Evolutionary conservation across 345 rosid species (phyloP).

Genomic region (Acer yangbiense): DNA sequence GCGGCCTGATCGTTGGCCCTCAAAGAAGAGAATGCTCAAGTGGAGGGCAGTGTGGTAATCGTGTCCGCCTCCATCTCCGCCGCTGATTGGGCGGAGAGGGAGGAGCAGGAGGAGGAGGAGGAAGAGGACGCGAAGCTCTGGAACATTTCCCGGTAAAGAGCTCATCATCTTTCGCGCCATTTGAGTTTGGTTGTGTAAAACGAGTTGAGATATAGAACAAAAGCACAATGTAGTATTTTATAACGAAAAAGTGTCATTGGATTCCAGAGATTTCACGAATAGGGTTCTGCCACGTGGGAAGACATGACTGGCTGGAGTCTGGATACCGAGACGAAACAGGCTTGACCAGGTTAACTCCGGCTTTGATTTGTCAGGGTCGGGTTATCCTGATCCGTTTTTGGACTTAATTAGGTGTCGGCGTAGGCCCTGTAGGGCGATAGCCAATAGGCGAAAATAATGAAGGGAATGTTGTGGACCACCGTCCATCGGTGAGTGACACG

Average conservation of each 20-base stretch:
- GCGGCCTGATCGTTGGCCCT: constrained; percentile 91
- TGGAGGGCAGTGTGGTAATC: constrained; percentile 82
- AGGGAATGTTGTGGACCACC: constrained; percentile 27
- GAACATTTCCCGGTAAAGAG: constrained; percentile 8
- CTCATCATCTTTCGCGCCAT: constrained; percentile 77
- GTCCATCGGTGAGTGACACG: constrained; percentile 34
- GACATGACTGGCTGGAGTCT: constrained; percentile 25
- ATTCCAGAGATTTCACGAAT: constrained; percentile 59
- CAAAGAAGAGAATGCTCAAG: constrained; percentile 88
- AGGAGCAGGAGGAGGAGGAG: constrained; percentile 37
- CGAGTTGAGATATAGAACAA: constrained; percentile 3
- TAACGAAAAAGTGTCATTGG: constrained; percentile 58
- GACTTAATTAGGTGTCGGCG: constrained; percentile 15
- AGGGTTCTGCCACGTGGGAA: constrained; percentile 48
- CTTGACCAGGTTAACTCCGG: constrained; percentile 45
- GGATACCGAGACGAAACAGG: constrained; percentile 43
- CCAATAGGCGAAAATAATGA: constrained; percentile 5
- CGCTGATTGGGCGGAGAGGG: constrained; percentile 21
- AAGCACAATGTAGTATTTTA: constrained; percentile 35
- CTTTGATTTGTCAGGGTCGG: constrained; percentile 11
- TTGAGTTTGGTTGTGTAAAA: not conserved
- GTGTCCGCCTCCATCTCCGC: constrained; percentile 39
- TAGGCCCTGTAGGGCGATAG: not conserved
- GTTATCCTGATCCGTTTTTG: not conserved
- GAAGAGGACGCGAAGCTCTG: constrained; percentile 26